Conservation (phyloP, 169 alveolate species). For the Cryptosporidium tyzzeri region DNA sequence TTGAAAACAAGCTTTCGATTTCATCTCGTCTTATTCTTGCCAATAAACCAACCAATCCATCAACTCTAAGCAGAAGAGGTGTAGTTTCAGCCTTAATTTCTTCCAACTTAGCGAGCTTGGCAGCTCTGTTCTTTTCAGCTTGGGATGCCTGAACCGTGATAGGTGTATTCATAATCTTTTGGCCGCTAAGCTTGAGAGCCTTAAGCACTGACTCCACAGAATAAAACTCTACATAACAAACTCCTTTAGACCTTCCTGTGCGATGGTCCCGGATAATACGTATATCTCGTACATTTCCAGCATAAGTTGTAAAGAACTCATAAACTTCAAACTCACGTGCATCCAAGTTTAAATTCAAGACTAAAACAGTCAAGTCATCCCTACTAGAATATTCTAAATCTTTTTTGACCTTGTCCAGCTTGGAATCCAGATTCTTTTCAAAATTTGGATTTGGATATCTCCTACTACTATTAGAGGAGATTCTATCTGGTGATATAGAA, state of each 20-base stretch:
- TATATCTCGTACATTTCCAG: constrained; percentile 97
- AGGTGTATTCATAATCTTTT: constrained; percentile 91
- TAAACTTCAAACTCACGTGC: constrained; percentile 97
- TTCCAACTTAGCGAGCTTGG: constrained; percentile 92
- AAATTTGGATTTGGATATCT: neutral
- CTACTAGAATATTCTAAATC: constrained; percentile 97
- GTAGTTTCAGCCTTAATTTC: constrained; percentile 89
- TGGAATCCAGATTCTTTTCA: constrained; percentile 80
- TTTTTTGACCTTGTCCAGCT: constrained; percentile 83
- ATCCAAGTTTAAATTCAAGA: constrained; percentile 90
- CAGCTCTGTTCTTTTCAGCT: constrained; percentile 99
- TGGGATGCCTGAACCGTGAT: constrained; percentile 94
- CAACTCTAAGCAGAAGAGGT: constrained; percentile 91
- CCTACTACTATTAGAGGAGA: neutral
- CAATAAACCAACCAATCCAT: constrained; percentile 92
- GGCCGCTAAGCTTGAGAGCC: constrained; percentile 94
- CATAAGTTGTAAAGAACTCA: constrained; percentile 93
- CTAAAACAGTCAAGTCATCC: constrained; percentile 97
- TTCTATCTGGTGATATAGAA: neutral
- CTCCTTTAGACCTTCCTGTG: constrained; percentile 96
- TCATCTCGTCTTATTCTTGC: constrained; percentile 90
- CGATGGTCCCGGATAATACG: constrained; percentile 95
- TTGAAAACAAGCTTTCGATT: constrained; percentile 90
- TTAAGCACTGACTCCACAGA: constrained; percentile 94
- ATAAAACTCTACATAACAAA: constrained; percentile 97